These are phyloP conservation scores for Catunica adiposa DNA, from an alignment of 2,329 filamentous ascomycete species.

Conservation along the genomic window DNA sequence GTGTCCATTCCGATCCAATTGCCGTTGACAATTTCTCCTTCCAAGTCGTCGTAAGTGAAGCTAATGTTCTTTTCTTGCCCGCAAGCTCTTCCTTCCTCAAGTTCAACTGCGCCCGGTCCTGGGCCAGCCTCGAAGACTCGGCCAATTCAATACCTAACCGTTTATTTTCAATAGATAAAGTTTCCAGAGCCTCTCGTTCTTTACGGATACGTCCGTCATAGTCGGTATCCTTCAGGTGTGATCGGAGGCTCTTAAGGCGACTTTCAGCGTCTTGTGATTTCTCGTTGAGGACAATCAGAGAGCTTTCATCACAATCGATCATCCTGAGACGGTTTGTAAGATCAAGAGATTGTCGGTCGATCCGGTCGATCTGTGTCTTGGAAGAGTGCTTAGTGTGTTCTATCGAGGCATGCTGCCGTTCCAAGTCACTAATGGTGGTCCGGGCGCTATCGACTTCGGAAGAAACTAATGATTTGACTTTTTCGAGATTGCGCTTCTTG, in stretches of 20 bases:
- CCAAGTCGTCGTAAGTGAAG: constrained; percentile 64
- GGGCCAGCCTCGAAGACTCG: constrained; percentile 64
- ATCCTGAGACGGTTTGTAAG: constrained; percentile 52
- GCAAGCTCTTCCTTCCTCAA: constrained; percentile 65
- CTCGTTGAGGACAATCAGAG: constrained; percentile 58
- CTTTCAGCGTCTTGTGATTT: constrained; percentile 53
- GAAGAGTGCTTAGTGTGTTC: constrained; percentile 59
- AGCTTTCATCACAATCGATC: constrained; percentile 76
- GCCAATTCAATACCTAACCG: constrained; percentile 65
- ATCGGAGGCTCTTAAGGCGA: constrained; percentile 43
- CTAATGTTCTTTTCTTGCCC: constrained; percentile 55
- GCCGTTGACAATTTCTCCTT: constrained; percentile 49
- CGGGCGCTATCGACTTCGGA: constrained; percentile 62
- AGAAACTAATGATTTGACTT: constrained; percentile 54
- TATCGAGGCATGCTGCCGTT: constrained; percentile 54
- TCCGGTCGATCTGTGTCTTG: constrained; percentile 52
- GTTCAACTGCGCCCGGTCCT: constrained; percentile 70
- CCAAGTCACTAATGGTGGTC: constrained; percentile 52
- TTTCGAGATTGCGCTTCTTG: constrained; percentile 63
- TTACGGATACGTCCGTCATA: constrained; percentile 57
- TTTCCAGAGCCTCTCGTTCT: constrained; percentile 47
- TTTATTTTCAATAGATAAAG: constrained; percentile 55
- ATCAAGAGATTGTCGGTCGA: constrained; percentile 51
- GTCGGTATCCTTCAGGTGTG: constrained; percentile 44
- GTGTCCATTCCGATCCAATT: constrained; percentile 50